phyloP scores from a whole-genome alignment of 805 yeast species.

The Kuraishia floccosa region DNA sequence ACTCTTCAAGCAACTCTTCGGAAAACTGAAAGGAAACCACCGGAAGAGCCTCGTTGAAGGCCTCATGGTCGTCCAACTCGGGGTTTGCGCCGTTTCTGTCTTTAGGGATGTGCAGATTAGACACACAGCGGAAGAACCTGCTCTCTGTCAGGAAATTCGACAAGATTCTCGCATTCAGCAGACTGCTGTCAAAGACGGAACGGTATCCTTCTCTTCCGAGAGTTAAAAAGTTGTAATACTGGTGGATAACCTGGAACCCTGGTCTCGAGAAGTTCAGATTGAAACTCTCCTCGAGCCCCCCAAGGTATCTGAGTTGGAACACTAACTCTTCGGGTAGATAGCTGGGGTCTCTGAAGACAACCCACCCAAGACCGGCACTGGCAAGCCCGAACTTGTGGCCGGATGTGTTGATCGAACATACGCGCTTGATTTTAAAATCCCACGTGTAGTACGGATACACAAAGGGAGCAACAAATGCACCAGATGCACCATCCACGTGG shows the following conservation, averaged over 20 bases:
- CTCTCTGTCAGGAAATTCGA: slow-evolving; percentile 53
- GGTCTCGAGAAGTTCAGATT: slow-evolving; percentile 86
- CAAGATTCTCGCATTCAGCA: slow-evolving; percentile 64
- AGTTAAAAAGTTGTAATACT: slow-evolving; percentile 69
- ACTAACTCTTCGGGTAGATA: slow-evolving; percentile 61
- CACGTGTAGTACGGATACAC: slow-evolving; percentile 64
- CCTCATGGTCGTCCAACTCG: slow-evolving; percentile 20
- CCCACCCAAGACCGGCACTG: slow-evolving; percentile 91
- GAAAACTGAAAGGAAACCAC: slow-evolving; percentile 80
- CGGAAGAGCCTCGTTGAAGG: slow-evolving; percentile 70
- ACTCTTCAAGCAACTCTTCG: slow-evolving; percentile 38
- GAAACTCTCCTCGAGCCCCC: slow-evolving; percentile 82
- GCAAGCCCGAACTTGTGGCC: slow-evolving; percentile 92
- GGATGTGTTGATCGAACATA: slow-evolving; percentile 75
- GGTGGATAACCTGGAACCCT: slow-evolving; percentile 83
- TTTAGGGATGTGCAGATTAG: slow-evolving; percentile 60
- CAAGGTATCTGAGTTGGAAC: slow-evolving; percentile 74
- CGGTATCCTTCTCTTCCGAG: slow-evolving; percentile 67
- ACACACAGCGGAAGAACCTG: slow-evolving; percentile 58
- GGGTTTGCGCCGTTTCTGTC: slow-evolving; percentile 16
- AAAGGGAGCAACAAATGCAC: slow-evolving; percentile 85
- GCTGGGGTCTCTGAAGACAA: slow-evolving; percentile 60
- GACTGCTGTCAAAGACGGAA: slow-evolving; percentile 45
- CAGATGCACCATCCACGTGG: slow-evolving; percentile 92
- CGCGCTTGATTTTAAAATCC: slow-evolving; percentile 77